Conservation (phyloP, 2,329 filamentous ascomycete species). For the Lachnellula subtilissima region DNA sequence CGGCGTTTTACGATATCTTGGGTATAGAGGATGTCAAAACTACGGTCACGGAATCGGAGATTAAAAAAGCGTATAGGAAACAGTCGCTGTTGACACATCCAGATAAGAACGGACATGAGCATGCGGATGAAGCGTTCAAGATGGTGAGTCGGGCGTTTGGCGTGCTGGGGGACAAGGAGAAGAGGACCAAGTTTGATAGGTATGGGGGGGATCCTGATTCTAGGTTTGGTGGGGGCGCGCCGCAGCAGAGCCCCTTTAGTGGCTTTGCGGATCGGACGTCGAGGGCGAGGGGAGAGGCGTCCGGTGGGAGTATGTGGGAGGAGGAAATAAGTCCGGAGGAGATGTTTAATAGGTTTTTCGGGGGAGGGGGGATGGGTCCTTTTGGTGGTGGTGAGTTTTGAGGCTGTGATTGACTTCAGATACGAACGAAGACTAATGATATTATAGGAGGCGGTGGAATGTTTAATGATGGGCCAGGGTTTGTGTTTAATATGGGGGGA, state of each 20-base stretch:
- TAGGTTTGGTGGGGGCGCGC: conserved; percentile 62
- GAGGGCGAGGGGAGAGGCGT: conserved; percentile 23
- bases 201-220: conserved; percentile 91
- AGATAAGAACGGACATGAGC: conserved; percentile 95
- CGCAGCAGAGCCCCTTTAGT: conserved; percentile 59
- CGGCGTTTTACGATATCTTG: conserved; percentile 94
- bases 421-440: conserved; percentile 11
- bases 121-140: conserved; percentile 97
- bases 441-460: conserved; percentile 37
- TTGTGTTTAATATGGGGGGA: conserved; percentile 92
- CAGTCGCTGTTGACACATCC: conserved; percentile 91
- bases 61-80: conserved; percentile 98
- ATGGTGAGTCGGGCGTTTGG: conserved; percentile 94
- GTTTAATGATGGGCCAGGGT: conserved; percentile 77
- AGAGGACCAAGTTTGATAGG: conserved; percentile 81
- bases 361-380: conserved; percentile 46
- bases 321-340: conserved; percentile 95
- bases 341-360: conserved; percentile 96
- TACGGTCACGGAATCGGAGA: conserved; percentile 71
- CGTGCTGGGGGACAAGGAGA: conserved; percentile 87
- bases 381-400: conserved; percentile 55
- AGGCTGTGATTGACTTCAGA: conserved; percentile 52
- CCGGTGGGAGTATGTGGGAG: conserved; percentile 63
- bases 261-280: conserved; percentile 49
- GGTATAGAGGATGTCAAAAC: conserved; percentile 60